Percentiles rank a stretch among this genome's conserved stretches.
Conservation (phyloP, 2,329 filamentous ascomycete species). For the Alternaria infectoria region DNA sequence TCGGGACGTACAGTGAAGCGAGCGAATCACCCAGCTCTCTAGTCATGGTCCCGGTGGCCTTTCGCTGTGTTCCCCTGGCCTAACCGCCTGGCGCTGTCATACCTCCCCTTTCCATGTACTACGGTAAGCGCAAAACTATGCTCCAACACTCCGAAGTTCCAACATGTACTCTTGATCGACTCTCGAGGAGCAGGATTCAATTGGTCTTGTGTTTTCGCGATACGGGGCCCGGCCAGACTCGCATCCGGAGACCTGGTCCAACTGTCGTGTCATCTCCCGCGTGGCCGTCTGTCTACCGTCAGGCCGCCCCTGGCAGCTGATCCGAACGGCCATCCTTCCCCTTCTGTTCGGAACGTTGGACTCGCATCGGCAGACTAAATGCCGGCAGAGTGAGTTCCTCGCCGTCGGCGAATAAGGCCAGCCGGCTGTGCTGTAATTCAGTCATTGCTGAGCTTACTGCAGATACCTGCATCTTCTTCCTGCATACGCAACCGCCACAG, state of each 20-base stretch:
- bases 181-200: neutral
- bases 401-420: neutral
- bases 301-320: constrained; percentile 1
- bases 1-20: constrained; percentile 21
- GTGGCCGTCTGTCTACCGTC: constrained; percentile 10
- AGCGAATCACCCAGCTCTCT: constrained; percentile 23
- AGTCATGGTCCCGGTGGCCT: constrained; percentile 17
- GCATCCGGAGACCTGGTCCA: constrained; percentile 16
- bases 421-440: neutral
- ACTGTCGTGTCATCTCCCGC: constrained; percentile 16
- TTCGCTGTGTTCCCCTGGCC: constrained; percentile 20
- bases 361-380: neutral
- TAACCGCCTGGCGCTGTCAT: constrained; percentile 27
- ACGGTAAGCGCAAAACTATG: constrained; percentile 5
- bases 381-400: neutral
- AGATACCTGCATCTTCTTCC: neutral
- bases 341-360: constrained; percentile 2
- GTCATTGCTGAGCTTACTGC: neutral
- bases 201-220: constrained; percentile 2
- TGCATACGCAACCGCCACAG: neutral
- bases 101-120: constrained; percentile 18
- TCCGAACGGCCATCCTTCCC: constrained; percentile 2
- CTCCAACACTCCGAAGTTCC: neutral
- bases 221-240: neutral
- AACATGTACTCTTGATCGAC: neutral